Evolutionary conservation across 768 basidiomycete genomes (phyloP).

Genomic region (Paxillus ammoniavirescens): DNA sequence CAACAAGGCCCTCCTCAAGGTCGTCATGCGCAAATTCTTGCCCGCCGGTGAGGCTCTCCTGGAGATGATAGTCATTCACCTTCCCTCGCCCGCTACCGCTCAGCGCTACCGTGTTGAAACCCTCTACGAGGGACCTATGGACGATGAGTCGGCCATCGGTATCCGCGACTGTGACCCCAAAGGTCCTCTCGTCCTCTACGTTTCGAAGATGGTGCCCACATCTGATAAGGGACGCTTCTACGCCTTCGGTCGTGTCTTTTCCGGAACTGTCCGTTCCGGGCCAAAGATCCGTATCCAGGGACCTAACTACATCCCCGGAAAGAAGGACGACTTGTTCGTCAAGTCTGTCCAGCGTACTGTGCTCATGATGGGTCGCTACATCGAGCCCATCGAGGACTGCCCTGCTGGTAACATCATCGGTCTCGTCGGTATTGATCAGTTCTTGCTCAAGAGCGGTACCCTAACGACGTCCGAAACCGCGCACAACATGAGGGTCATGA

Average conservation of each 20-base stretch:
- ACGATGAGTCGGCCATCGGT: slow-evolving; percentile 98
- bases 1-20: slow-evolving; percentile 94
- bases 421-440: slow-evolving; percentile 99
- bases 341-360: slow-evolving; percentile 99
- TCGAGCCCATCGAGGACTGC: slow-evolving; percentile 99
- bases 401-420: slow-evolving; percentile 98
- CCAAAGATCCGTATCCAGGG: slow-evolving; percentile 99
- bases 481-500: slow-evolving; percentile 99
- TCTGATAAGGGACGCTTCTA: slow-evolving; percentile 99
- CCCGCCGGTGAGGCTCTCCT: slow-evolving; percentile 97
- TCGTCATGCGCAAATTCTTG: slow-evolving; percentile 98
- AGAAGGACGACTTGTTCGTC: slow-evolving; percentile 97
- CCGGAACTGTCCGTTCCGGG: slow-evolving; percentile 94
- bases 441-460: slow-evolving; percentile 99
- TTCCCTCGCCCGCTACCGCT: slow-evolving; percentile 95
- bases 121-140: slow-evolving; percentile 99
- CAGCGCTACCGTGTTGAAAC: slow-evolving; percentile 99
- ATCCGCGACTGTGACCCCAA: slow-evolving; percentile 98
- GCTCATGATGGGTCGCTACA: slow-evolving; percentile 99
- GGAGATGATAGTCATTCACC: slow-evolving; percentile 99
- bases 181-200: slow-evolving; percentile 94
- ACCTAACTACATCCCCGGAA: slow-evolving; percentile 97
- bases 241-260: slow-evolving; percentile 99
- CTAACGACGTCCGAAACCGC: slow-evolving; percentile 97
- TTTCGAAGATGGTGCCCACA: slow-evolving; percentile 99